Conservation (phyloP, 805 yeast species). For the Hanseniaspora meyeri region DNA sequence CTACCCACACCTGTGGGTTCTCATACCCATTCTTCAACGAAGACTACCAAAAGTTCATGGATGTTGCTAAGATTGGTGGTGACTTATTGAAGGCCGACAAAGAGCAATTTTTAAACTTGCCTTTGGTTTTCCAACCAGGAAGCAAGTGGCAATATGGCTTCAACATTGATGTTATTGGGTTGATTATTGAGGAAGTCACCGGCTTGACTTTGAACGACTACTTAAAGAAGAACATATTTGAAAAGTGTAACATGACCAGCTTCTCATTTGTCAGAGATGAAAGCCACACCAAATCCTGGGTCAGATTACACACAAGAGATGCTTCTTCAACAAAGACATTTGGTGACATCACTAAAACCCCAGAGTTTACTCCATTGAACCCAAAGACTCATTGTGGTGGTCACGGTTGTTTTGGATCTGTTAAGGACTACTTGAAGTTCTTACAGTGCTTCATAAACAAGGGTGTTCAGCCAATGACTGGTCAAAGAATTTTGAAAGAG, state of each 20-base stretch:
- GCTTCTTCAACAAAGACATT: slow-evolving; percentile 16
- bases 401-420: slow-evolving; percentile 32
- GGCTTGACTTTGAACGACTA: slow-evolving; percentile 23
- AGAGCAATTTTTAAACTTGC: slow-evolving; percentile 18
- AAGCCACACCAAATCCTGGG: slow-evolving; percentile 15
- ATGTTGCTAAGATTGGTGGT: slow-evolving; percentile 14
- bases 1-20: slow-evolving; percentile 32
- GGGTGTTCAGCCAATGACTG: slow-evolving; percentile 29
- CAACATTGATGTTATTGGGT: slow-evolving; percentile 28
- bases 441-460: slow-evolving; percentile 31
- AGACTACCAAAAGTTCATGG: slow-evolving; percentile 16
- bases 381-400: slow-evolving; percentile 31
- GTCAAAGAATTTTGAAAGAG: slow-evolving; percentile 25
- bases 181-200: slow-evolving; percentile 22
- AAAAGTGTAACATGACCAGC: slow-evolving; percentile 22
- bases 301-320: slow-evolving; percentile 19
- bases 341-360: slow-evolving; percentile 5
- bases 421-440: slow-evolving; percentile 31
- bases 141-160: slow-evolving; percentile 27
- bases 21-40: slow-evolving; percentile 26
- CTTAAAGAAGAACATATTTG: slow-evolving; percentile 22
- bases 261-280: slow-evolving; percentile 20
- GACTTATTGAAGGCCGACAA: slow-evolving; percentile 17
- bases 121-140: slow-evolving; percentile 28
- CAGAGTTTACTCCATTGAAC: slow-evolving; percentile 17